Conservation (phyloP, 1,284 basidiomycete genomes). For the Leucocoprinus gongylophorus region DNA sequence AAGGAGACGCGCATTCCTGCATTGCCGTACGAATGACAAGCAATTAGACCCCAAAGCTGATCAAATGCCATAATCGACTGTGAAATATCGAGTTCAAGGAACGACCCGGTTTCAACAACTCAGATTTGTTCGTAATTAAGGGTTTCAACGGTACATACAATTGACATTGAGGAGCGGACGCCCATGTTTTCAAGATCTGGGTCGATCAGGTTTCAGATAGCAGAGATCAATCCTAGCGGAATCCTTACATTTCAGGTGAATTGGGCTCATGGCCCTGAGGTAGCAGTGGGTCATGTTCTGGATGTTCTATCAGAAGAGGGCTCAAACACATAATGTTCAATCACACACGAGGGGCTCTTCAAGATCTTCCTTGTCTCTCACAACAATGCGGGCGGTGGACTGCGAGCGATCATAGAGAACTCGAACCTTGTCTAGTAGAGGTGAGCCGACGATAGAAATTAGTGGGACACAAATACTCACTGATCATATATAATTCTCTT, state of each 20-base stretch:
- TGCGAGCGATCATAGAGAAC: conserved; percentile 76
- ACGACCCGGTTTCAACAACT: background rate
- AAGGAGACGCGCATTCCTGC: conserved; percentile 82
- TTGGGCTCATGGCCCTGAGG: conserved; percentile 85
- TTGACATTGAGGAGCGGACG: conserved; percentile 55
- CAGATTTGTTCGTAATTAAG: background rate
- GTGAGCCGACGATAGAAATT: background rate
- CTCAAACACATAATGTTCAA: background rate
- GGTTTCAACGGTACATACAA: background rate
- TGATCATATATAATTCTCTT: conserved; percentile 40
- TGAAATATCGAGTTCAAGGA: background rate
- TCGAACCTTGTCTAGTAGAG: conserved; percentile 66
- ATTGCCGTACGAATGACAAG: conserved; percentile 77
- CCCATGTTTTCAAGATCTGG: conserved; percentile 75
- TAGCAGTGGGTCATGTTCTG: conserved; percentile 84
- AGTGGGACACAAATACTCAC: conserved; percentile 24
- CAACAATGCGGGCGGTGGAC: conserved; percentile 73
- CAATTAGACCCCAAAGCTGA: conserved; percentile 78
- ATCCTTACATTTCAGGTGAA: conserved; percentile 73
- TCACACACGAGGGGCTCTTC: conserved; percentile 55
- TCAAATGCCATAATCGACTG: conserved; percentile 83
- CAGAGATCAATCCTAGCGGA: conserved; percentile 6
- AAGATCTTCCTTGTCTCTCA: conserved; percentile 60
- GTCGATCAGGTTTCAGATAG: background rate
- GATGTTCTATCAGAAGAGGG: background rate